These are phyloP conservation scores for Wallacemonas sp. DNA, from an alignment of 208 protist species.

Conservation along the genomic window DNA sequence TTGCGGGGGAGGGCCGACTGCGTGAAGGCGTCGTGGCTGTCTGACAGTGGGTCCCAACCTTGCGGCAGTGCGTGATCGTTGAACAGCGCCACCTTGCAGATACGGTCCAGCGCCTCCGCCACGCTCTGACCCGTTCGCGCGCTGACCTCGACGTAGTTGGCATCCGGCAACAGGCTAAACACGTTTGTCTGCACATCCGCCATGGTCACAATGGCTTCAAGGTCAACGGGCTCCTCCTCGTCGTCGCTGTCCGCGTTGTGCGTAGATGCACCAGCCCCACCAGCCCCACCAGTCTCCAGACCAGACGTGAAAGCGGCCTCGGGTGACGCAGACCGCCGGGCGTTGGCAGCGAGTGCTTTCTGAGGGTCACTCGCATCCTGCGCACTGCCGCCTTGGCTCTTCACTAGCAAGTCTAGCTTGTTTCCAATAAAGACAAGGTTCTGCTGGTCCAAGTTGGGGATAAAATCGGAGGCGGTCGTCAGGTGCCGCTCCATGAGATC, in stretches of 20 bases:
- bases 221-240: slow-evolving; percentile 11
- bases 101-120: slow-evolving; percentile 20
- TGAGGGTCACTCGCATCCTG: background rate
- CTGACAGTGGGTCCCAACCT: background rate
- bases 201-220: slow-evolving; percentile 23
- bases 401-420: slow-evolving; percentile 47
- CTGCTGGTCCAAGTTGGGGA: slow-evolving; percentile 36
- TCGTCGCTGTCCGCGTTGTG: slow-evolving; percentile 3
- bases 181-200: slow-evolving; percentile 29
- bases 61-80: slow-evolving; percentile 11
- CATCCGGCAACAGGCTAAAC: slow-evolving; percentile 34
- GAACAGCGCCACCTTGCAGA: slow-evolving; percentile 35
- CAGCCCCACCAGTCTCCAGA: background rate
- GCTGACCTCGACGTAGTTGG: slow-evolving; percentile 62
- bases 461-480: slow-evolving; percentile 23
- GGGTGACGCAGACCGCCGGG: slow-evolving; percentile 2
- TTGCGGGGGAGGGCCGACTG: background rate
- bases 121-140: slow-evolving; percentile 30
- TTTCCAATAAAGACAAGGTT: slow-evolving; percentile 55
- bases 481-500: slow-evolving; percentile 36
- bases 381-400: background rate
- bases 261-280: too few species aligned
- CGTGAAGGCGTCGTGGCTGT: background rate
- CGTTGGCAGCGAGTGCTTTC: slow-evolving; percentile 6
- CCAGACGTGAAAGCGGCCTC: slow-evolving; percentile 19